Evolutionary conservation across 345 rosid genomes (phyloP), one percentile per base, ranked within the genome.

Genomic region (Gossypium anomalum): DNA sequence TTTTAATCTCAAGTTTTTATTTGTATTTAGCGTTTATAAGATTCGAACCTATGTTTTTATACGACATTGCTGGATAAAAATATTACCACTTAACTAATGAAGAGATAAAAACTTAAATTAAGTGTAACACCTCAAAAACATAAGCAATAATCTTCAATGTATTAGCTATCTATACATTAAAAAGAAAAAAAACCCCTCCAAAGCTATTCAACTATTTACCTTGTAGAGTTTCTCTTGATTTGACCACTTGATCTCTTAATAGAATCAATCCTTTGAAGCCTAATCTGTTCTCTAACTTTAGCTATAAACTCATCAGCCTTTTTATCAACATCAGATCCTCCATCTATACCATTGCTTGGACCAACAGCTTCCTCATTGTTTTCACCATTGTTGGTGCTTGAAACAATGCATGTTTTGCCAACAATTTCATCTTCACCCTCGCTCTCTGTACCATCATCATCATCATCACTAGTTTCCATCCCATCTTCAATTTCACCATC

Each of bases 261-360:
- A 8, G 91, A 90, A 62, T 89, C 97, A 29, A 92, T 96, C 80
- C 98, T 89, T 70, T 96, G 99, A 62, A 96, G 92, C 87, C 98
- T 87, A 67, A 93, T 96, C 71, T 96, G 99, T 86, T 96, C 99
- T 76, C 99, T 88, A 85, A 96, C 89, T 83, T 88, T 92, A 16
- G 97, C 97, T 72, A 96, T 96, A 86, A 96, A 96, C 83, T 92
- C 98, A 75, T 86, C 97, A 0, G 99, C 99, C 66, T 92, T 90
- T 90, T 88, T 90, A 73, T 96, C 97, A 16, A 96, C 98, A 73
- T 96, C 99, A 17, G 91, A 93, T 41, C 86, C 89, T 76, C 78
- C 91, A 19, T 86, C 89, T 52, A 77, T 52, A n/a, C 14, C 81
- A 60, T 53, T 79, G 75, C 81, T 69, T 2, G 78, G 76, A 76